Evolutionary conservation across 163 green algal genomes (phyloP), one percentile per base, ranked within the genome.

Genomic region (Chlorella variabilis): DNA sequence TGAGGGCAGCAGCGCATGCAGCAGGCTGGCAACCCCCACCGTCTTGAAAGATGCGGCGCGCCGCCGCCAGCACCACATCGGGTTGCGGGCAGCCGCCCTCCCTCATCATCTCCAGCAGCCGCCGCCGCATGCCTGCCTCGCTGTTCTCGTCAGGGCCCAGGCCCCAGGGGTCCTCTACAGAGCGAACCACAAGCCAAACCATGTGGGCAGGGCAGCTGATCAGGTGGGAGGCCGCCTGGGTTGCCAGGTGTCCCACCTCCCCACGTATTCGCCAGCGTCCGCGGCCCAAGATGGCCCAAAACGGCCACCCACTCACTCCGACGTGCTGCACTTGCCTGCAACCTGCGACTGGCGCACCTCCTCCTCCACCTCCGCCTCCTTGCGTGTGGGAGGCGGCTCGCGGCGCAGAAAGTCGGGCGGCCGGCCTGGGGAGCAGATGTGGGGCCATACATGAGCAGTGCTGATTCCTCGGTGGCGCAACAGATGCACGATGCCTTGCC

Each of bases 21-120:
- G n/a, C n/a, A n/a, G n/a, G n/a, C n/a, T n/a, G n/a, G n/a, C n/a
- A n/a, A n/a, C n/a, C 7, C 59, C 59, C 71, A 78, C 71, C 71
- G 15, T 78, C 51, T 13, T 34, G 27, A n/a, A 80, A 80, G 23
- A 80, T 39, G 36, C 73, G 73, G 13, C 29, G 39, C 27, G 73
- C 73, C 6, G 73, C 73, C 13, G 38, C 56, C n/a, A 77, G 66
- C 65, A 83, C 77, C 11, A 42, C 18, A n/a, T 77, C 56, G 38
- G 77, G 66, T 56, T 34, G 49, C 11, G 51, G 33, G 56, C 78
- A 84, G 56, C 78, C 69, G 3, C 68, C 78, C 68, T 86, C 62
- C 21, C 9, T 38, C 74, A 86, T 86, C 62, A 83, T 78, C 21
- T 76, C 71, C 48, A 80, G 33, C 62, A 86, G 71, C 9, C 82